Base-by-base conservation (phyloP, 345 rosid species). In the Bruguiera parviflora region DNA sequence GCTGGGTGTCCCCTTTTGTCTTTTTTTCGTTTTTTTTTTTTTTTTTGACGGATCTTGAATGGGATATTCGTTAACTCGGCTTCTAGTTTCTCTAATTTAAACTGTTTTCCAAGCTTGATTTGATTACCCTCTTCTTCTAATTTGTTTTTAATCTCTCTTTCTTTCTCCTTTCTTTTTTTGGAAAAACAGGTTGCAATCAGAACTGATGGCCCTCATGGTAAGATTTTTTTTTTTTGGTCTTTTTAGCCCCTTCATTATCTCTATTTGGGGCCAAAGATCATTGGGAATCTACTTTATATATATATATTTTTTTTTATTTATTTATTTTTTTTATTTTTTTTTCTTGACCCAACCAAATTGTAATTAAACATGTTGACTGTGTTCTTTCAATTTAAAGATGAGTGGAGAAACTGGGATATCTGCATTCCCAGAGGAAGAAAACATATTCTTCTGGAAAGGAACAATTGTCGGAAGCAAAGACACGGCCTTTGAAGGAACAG, bases 381-480 rank as follows among this genome's bases (percentile, higher is more conserved):
- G 39, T 28, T 29, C 27, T 46, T 53, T 52, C 9, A 5, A 53
- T 64, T 21, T 24, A 21, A 62, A 94, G 98, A 94, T 94, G 97
- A 84, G 96, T 75, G 97, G 95, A 62, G 98, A 86, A 78, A 70
- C 96, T 22, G 98, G 98, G 71, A 84, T 94, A 64, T 94, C 98
- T 27, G 97, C 98, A 20, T 91, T 94, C 62, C 97, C 97, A 8
- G 96, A 94, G 79, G 97, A 88, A 76, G 98, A 94, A 77, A 94
- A 94, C 82, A 87, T 94, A 71, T 91, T 94, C 78, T 85, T 88
- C 73, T 94, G 97, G 98, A 94, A 91, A 84, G 97, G 98, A 62
- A 91, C 98, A 47, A 87, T 94, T 53, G 71, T 68, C 1, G 97
- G 98, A 60, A 91, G 96, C 88, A 89, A 94, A 82, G 96, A 88